These are phyloP conservation scores for Aspergillus sp. DNA, from an alignment of 2,329 filamentous ascomycete genomes.

Conservation along the genomic window DNA sequence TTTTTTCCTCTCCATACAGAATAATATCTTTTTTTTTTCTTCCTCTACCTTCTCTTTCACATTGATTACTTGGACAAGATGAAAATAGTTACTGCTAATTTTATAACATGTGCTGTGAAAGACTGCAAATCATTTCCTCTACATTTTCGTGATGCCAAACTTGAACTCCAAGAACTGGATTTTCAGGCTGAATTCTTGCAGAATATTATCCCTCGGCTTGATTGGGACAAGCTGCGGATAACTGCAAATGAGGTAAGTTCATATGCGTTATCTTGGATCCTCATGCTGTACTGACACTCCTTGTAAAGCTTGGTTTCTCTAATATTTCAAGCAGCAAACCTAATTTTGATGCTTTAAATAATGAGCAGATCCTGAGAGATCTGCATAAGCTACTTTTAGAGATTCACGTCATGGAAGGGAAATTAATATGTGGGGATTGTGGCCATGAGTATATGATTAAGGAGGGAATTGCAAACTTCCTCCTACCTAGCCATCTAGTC, in stretches of 20 bases:
- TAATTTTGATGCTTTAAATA: conserved; percentile 53
- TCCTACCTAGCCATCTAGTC: conserved; percentile 84
- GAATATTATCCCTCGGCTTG: conserved; percentile 79
- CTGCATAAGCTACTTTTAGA: conserved; percentile 77
- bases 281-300: conserved; percentile 3
- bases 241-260: conserved; percentile 59
- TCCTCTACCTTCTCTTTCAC: background rate
- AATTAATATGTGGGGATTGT: conserved; percentile 82
- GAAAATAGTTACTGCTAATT: conserved; percentile 95
- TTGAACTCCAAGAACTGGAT: conserved; percentile 76
- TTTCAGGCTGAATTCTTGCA: conserved; percentile 72
- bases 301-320: conserved; percentile 68
- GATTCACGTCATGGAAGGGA: conserved; percentile 83
- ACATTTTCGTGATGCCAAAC: conserved; percentile 84
- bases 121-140: conserved; percentile 92
- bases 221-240: conserved; percentile 73
- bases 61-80: conserved; percentile 43
- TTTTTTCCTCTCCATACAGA: background rate
- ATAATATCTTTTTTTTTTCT: background rate
- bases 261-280: background rate
- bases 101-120: conserved; percentile 93
- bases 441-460: conserved; percentile 91
- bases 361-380: conserved; percentile 67
- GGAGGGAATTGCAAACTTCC: conserved; percentile 93
- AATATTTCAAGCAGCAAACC: conserved; percentile 60